Evolutionary conservation across 148 eudicot species (phyloP).

Genomic region (Cornus controversa): DNA sequence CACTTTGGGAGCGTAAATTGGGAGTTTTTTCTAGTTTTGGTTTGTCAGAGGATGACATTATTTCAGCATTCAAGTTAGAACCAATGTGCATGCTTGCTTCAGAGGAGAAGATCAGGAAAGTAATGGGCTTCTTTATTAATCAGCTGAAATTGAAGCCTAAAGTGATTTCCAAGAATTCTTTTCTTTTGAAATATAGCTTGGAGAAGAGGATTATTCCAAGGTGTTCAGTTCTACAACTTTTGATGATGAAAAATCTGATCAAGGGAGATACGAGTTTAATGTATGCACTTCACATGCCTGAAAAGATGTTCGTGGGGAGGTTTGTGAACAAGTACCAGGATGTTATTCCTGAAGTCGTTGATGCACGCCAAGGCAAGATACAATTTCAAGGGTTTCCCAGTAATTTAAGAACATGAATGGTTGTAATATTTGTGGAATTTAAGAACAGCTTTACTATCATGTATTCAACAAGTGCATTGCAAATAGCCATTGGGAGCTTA

Average conservation of each 20-base stretch:
- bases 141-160: slow-evolving; percentile 8
- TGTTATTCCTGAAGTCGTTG: not conserved
- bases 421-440: too few species aligned
- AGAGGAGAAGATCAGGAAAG: not conserved
- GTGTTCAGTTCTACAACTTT: slow-evolving; percentile 13
- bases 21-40: slow-evolving; percentile 2
- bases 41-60: slow-evolving; percentile 7
- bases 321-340: not conserved
- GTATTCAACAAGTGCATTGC: too few species aligned
- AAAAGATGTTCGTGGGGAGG: not conserved
- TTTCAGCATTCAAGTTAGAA: not conserved
- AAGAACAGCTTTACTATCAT: too few species aligned
- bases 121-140: slow-evolving; percentile 10
- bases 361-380: not conserved
- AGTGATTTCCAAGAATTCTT: not conserved
- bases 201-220: slow-evolving; percentile 21
- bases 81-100: not conserved
- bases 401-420: not conserved
- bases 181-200: slow-evolving; percentile 1
- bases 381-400: not conserved
- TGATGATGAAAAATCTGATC: not conserved
- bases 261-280: not conserved
- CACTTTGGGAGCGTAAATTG: not conserved
- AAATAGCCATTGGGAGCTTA: too few species aligned
- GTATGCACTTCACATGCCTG: not conserved